Percentiles rank a stretch among this genome's conserved stretches.
phyloP scores from a whole-genome alignment of 2,329 filamentous ascomycete species.

The Incumbomyces delicatus region DNA sequence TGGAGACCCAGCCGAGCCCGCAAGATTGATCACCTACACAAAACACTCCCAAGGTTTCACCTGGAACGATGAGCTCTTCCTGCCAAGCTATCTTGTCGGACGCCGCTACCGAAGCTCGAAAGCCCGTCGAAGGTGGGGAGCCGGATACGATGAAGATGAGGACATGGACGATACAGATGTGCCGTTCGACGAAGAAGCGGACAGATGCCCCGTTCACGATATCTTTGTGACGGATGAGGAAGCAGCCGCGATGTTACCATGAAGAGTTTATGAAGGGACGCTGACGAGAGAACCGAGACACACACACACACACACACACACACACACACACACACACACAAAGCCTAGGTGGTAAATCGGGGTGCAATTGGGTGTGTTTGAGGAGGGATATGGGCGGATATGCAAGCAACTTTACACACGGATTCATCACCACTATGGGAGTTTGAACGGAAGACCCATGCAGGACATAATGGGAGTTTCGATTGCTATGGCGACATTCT shows the following conservation, averaged over 20 bases:
- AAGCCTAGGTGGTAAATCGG: too few species aligned
- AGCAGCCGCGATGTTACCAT: constrained; percentile 16
- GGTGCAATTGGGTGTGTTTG: too few species aligned
- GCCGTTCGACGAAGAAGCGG: constrained; percentile 9
- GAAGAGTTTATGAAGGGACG: background rate
- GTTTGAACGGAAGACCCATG: too few species aligned
- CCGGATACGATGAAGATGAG: constrained; percentile 19
- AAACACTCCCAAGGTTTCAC: constrained; percentile 22
- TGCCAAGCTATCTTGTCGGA: constrained; percentile 21
- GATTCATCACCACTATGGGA: too few species aligned
- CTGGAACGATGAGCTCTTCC: constrained; percentile 23
- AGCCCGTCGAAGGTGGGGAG: constrained; percentile 19
- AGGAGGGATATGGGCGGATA: too few species aligned
- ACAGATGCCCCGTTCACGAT: constrained; percentile 18
- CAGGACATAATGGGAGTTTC: too few species aligned
- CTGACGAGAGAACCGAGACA: background rate
- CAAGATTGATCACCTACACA: constrained; percentile 20
- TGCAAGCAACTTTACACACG: too few species aligned
- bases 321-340: background rate
- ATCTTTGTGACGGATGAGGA: constrained; percentile 23
- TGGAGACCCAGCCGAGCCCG: constrained; percentile 17
- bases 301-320: background rate
- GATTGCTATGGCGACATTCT: too few species aligned
- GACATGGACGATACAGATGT: constrained; percentile 7
- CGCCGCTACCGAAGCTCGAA: constrained; percentile 16